Evolutionary conservation across 2,329 filamentous ascomycete species (phyloP).

Genomic region (Metarhizium sp.): DNA sequence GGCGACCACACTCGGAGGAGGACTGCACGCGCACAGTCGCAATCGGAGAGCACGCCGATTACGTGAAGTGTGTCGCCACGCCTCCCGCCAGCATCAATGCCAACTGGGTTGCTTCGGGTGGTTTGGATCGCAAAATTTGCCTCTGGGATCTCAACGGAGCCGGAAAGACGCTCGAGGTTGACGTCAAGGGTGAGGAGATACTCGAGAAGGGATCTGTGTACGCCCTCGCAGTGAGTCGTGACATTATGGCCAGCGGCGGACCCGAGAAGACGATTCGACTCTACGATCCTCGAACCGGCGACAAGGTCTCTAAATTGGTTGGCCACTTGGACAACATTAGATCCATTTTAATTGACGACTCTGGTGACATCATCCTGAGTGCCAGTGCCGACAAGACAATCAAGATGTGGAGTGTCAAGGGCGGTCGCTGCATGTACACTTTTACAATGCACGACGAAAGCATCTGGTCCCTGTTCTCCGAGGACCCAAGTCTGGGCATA

Average conservation of each 20-base stretch:
- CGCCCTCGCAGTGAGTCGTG: constrained; percentile 70
- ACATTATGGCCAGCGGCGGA: constrained; percentile 81
- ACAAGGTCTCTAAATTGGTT: constrained; percentile 90
- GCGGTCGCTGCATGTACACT: constrained; percentile 93
- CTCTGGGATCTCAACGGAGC: constrained; percentile 88
- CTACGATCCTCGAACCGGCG: constrained; percentile 84
- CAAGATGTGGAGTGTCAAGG: constrained; percentile 95
- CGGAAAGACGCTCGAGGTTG: constrained; percentile 79
- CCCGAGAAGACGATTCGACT: constrained; percentile 88
- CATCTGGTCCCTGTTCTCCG: constrained; percentile 91
- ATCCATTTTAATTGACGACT: constrained; percentile 79
- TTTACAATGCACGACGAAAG: constrained; percentile 98
- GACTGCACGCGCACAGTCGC: constrained; percentile 47
- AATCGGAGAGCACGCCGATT: constrained; percentile 90
- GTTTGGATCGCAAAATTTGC: constrained; percentile 83
- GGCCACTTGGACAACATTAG: constrained; percentile 93
- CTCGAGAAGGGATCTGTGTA: constrained; percentile 93
- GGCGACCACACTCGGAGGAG: constrained; percentile 63
- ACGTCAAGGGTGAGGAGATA: constrained; percentile 73
- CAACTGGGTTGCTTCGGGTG: constrained; percentile 89
- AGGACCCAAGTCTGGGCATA: constrained; percentile 72
- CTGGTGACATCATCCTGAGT: constrained; percentile 85
- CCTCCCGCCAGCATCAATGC: constrained; percentile 50
- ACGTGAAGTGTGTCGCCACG: constrained; percentile 87
- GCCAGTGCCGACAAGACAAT: constrained; percentile 94